Conservation (phyloP, 2,329 filamentous ascomycete genomes). For the Ophiostoma montium region DNA sequence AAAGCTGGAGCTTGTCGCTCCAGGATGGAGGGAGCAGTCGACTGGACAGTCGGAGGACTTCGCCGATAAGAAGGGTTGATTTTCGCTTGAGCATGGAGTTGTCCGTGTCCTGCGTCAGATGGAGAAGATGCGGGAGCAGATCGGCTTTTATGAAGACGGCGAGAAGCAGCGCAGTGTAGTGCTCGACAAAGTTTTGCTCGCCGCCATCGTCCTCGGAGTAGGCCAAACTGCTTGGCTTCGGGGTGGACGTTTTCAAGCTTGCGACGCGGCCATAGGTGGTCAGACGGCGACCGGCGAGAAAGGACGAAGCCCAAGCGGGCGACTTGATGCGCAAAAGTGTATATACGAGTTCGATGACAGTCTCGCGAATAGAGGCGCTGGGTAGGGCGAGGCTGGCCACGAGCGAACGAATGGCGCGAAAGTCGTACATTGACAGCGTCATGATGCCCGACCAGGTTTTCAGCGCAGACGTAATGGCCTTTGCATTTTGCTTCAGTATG, state of each 20-base stretch:
- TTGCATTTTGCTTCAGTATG: slow-evolving; percentile 70
- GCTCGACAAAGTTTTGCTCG: slow-evolving; percentile 77
- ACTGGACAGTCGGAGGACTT: slow-evolving; percentile 79
- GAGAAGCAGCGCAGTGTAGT: slow-evolving; percentile 81
- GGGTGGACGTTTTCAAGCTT: slow-evolving; percentile 54
- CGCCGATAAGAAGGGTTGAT: slow-evolving; percentile 77
- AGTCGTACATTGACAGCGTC: slow-evolving; percentile 75
- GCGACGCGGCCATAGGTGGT: slow-evolving; percentile 95
- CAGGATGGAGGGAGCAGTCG: slow-evolving; percentile 68
- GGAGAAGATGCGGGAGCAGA: slow-evolving; percentile 46
- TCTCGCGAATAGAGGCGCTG: slow-evolving; percentile 46
- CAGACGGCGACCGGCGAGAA: slow-evolving; percentile 77
- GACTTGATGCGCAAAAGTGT: slow-evolving; percentile 74
- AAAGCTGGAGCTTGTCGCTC: slow-evolving; percentile 72
- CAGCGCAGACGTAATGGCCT: slow-evolving; percentile 80
- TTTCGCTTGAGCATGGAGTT: slow-evolving; percentile 67
- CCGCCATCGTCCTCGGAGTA: slow-evolving; percentile 52
- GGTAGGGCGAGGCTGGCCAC: slow-evolving; percentile 48
- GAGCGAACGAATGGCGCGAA: slow-evolving; percentile 70
- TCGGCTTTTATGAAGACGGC: slow-evolving; percentile 75
- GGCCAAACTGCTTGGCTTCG: slow-evolving; percentile 30
- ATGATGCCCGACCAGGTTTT: slow-evolving; percentile 92
- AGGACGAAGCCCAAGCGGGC: slow-evolving; percentile 88
- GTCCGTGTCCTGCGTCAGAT: slow-evolving; percentile 53
- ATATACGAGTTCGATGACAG: slow-evolving; percentile 79